Evolutionary conservation across 1,284 basidiomycete genomes (phyloP), one percentile per base, ranked within the genome.

Genomic region (Cutaneotrichosporon mucoides): DNA sequence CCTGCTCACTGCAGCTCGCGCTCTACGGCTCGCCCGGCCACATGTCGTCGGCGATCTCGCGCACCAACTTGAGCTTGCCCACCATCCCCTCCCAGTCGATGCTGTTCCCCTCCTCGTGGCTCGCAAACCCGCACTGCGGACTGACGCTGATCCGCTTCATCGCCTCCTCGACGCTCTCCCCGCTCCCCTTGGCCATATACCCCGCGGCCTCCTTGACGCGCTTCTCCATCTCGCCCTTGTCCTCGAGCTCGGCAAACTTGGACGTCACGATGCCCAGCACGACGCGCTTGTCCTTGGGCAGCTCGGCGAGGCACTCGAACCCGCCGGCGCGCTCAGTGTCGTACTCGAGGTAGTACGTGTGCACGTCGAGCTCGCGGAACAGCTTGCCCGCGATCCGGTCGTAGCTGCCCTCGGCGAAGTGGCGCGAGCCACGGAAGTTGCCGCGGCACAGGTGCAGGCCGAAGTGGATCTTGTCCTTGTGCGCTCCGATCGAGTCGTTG

Each of bases 391-490:
- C 86, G 69, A 92, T 90, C 42, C 81, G 82, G 71, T 84, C 85
- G 71, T 91, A 92, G 0, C 86, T 84, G 5, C 89, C 87, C 71
- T 88, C 85, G 34, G 82, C 81, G 76, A 89, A 89, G 70, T 88
- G 84, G 12, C 84, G 70, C 24, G 87, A 86, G 57, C 83, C 82
- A 75, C 80, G 85, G 80, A 85, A 90, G 79, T 91, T 91, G 57
- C 64, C 88, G 55, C 89, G 82, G 75, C 88, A 90, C 65, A 89
- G 82, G 73, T 92, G 89, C 36, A 90, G 76, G 9, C 87, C 84
- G 36, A 87, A 78, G 43, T 78, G 83, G 79, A 92, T 82, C 76
- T 90, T 88, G 40, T 67, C 66, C 1, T 87, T 86, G 44, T 84
- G 82, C 54, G 79, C 80, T 59, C 80, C 75, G 11, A 89, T 80